Percentiles rank a stretch among this genome's conserved stretches.
These are phyloP conservation scores for Penicillium goetzii DNA, from an alignment of 495 filamentous ascomycete genomes.

Conservation along the genomic window DNA sequence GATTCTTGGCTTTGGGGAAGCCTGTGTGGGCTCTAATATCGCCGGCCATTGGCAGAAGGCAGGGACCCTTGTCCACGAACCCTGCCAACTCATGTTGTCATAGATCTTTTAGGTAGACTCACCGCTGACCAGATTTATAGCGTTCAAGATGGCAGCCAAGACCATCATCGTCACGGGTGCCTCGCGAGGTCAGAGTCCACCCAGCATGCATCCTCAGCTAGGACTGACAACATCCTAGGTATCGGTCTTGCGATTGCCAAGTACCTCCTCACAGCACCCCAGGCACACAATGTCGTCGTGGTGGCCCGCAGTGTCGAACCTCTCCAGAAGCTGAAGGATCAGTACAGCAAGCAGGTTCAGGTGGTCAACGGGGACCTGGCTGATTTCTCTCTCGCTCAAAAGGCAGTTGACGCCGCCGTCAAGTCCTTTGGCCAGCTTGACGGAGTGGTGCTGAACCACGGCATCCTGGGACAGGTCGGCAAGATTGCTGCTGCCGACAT, in stretches of 20 bases:
- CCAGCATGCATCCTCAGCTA: background rate
- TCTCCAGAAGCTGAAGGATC: conserved; percentile 66
- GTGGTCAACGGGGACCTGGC: conserved; percentile 77
- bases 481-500: conserved; percentile 64
- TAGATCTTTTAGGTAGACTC: background rate
- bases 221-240: conserved; percentile 47
- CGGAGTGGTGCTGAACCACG: conserved; percentile 86
- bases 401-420: conserved; percentile 65
- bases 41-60: background rate
- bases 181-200: conserved; percentile 53
- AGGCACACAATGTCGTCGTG: conserved; percentile 71
- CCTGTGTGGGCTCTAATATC: background rate
- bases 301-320: conserved; percentile 70
- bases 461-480: conserved; percentile 75
- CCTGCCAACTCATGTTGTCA: background rate
- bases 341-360: conserved; percentile 69
- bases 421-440: conserved; percentile 73
- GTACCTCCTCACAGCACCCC: conserved; percentile 63
- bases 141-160: conserved; percentile 46
- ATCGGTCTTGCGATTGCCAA: conserved; percentile 81
- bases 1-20: background rate
- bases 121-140: conserved; percentile 12
- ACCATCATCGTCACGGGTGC: conserved; percentile 68
- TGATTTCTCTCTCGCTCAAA: conserved; percentile 62
- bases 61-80: background rate